A percentile compares a stretch with the other conserved stretches of the same genome.
These are phyloP conservation scores for Agroathelia rolfsii DNA, from an alignment of 1,284 basidiomycete species.

Conservation along the genomic window DNA sequence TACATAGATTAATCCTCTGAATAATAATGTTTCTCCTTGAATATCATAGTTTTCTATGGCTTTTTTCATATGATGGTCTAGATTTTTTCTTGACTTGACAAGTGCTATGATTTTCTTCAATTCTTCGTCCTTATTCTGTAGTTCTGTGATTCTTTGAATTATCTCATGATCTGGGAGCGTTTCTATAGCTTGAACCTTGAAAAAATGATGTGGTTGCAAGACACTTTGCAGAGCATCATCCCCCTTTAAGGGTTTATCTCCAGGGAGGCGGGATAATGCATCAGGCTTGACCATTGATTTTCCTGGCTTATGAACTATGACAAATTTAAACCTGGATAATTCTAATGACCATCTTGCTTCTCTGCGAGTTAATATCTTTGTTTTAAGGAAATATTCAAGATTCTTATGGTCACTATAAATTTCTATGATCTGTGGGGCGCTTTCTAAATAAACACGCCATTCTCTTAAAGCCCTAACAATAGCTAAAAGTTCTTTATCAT, in stretches of 20 bases:
- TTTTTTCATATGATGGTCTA: too few relatives aligned
- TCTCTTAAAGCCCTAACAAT: constrained; percentile 22
- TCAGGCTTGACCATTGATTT: constrained; percentile 25
- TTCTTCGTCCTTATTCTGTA: too few relatives aligned
- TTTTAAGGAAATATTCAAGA: constrained; percentile 25
- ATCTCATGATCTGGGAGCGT: too few relatives aligned
- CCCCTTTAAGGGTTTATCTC: constrained; percentile 25
- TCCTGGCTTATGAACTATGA: constrained; percentile 22
- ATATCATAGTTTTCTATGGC: too few relatives aligned
- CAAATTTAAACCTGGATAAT: constrained; percentile 29
- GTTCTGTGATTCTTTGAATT: too few relatives aligned
- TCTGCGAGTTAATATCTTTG: constrained; percentile 23
- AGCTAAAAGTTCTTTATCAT: constrained; percentile 29
- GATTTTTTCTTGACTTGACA: too few relatives aligned
- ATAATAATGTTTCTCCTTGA: too few relatives aligned
- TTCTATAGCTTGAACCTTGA: too few relatives aligned
- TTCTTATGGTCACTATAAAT: constrained; percentile 30
- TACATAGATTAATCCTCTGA: too few relatives aligned
- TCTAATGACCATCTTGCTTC: constrained; percentile 32
- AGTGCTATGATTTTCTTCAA: too few relatives aligned
- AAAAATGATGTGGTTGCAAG: too few relatives aligned
- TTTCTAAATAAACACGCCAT: constrained; percentile 8
- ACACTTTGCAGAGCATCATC: too few relatives aligned
- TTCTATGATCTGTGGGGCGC: constrained; percentile 17
- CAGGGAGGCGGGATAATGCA: constrained; percentile 19